phyloP scores from a whole-genome alignment of 2,329 filamentous ascomycete genomes.

The Fusarium coffeatum region DNA sequence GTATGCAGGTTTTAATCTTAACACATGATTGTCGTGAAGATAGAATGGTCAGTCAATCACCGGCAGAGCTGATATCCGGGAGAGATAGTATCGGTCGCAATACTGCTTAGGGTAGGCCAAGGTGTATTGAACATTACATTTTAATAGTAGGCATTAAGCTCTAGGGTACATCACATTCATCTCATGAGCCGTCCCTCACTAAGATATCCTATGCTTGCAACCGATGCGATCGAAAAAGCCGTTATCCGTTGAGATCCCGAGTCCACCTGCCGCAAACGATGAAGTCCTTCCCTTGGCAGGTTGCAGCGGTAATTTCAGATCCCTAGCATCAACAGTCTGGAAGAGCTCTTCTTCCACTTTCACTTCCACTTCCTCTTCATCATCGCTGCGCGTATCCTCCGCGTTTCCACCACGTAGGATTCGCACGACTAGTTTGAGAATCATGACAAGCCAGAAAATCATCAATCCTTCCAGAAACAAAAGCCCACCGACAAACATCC shows the following conservation, averaged over 20 bases:
- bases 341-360: constrained; percentile 60
- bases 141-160: background rate
- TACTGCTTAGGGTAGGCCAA: background rate
- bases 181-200: background rate
- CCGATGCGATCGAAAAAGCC: constrained; percentile 83
- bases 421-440: constrained; percentile 63
- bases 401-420: constrained; percentile 83
- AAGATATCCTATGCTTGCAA: constrained; percentile 75
- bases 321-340: constrained; percentile 72
- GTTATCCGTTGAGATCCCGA: constrained; percentile 77
- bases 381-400: constrained; percentile 88
- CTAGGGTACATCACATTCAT: background rate
- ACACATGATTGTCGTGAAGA: background rate
- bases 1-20: background rate
- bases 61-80: background rate
- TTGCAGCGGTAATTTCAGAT: constrained; percentile 63
- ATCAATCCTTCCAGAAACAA: constrained; percentile 82
- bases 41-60: background rate
- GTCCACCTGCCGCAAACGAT: constrained; percentile 63
- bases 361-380: constrained; percentile 60
- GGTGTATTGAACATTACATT: constrained; percentile 13
- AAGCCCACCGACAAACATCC: constrained; percentile 81
- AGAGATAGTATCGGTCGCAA: background rate
- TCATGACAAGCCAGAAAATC: constrained; percentile 90
- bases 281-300: constrained; percentile 62